Conservation (phyloP, 768 basidiomycete genomes). For the Naganishia friedmannii region DNA sequence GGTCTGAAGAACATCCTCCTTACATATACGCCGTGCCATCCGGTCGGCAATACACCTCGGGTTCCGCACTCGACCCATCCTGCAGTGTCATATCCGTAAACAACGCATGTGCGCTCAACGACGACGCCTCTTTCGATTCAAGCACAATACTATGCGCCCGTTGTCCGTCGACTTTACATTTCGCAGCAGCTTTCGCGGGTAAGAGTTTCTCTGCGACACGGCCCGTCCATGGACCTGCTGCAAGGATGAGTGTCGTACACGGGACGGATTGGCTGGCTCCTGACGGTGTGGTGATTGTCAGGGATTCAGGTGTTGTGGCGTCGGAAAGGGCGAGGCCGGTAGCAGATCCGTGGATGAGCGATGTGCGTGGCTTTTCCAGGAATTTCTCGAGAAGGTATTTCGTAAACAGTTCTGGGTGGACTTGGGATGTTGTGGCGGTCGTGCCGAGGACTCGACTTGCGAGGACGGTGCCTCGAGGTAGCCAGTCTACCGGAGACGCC, state of each 20-base stretch:
- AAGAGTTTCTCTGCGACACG: slow-evolving; percentile 54
- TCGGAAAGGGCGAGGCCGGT: slow-evolving; percentile 6
- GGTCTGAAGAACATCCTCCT: neutral
- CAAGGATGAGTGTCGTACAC: slow-evolving; percentile 69
- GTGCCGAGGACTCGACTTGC: slow-evolving; percentile 42
- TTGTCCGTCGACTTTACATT: slow-evolving; percentile 45
- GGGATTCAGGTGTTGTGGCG: slow-evolving; percentile 22
- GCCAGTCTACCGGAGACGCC: slow-evolving; percentile 40
- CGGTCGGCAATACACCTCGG: slow-evolving; percentile 54
- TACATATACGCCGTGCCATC: slow-evolving; percentile 51
- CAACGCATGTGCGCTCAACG: slow-evolving; percentile 70
- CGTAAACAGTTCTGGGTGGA: slow-evolving; percentile 49
- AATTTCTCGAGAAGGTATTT: slow-evolving; percentile 42
- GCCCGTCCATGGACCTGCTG: slow-evolving; percentile 85
- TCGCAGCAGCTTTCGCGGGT: slow-evolving; percentile 38
- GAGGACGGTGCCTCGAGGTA: slow-evolving; percentile 40
- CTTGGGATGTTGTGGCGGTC: slow-evolving; percentile 48
- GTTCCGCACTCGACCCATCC: slow-evolving; percentile 49
- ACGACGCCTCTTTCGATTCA: slow-evolving; percentile 42
- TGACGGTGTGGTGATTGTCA: slow-evolving; percentile 37
- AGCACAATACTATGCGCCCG: slow-evolving; percentile 53
- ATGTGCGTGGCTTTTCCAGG: slow-evolving; percentile 36
- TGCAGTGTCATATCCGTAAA: slow-evolving; percentile 70
- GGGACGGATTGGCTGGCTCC: slow-evolving; percentile 33
- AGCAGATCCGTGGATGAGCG: slow-evolving; percentile 42